phyloP scores from a whole-genome alignment of 2,329 filamentous ascomycete genomes.

The Harringtonia lauricola region DNA sequence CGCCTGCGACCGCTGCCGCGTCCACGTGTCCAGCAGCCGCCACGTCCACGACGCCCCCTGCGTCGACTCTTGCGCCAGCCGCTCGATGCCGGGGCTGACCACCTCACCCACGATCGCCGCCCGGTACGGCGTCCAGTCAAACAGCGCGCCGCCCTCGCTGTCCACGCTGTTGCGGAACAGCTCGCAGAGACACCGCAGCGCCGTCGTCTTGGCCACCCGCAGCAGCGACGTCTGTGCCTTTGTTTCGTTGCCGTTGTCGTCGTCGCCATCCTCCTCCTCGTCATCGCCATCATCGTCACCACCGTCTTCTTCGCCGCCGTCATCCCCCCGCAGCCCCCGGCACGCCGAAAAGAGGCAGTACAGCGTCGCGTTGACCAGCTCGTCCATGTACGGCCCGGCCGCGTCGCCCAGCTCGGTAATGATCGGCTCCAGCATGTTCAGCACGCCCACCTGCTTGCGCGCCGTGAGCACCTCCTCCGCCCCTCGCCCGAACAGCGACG shows the following conservation, averaged over 20 bases:
- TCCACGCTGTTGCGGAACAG: constrained; percentile 61
- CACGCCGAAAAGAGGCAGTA: constrained; percentile 70
- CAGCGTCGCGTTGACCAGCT: constrained; percentile 64
- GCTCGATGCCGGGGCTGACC: constrained; percentile 64
- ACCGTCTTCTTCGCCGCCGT: constrained; percentile 18
- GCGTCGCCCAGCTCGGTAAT: constrained; percentile 73
- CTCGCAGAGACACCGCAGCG: constrained; percentile 72
- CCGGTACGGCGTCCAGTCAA: constrained; percentile 64
- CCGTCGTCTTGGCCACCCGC: constrained; percentile 55
- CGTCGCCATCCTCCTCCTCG: constrained; percentile 24
- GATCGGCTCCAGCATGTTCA: constrained; percentile 84
- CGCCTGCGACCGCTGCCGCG: constrained; percentile 53
- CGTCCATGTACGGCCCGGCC: constrained; percentile 54
- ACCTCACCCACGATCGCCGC: constrained; percentile 62
- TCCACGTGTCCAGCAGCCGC: constrained; percentile 73
- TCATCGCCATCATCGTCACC: constrained; percentile 13
- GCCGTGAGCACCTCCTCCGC: constrained; percentile 37
- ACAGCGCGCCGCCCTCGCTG: constrained; percentile 16
- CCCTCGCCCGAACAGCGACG: constrained; percentile 33
- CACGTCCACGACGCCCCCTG: constrained; percentile 80
- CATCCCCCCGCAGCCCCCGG: constrained; percentile 33
- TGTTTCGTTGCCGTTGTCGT: background rate
- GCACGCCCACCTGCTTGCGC: constrained; percentile 78
- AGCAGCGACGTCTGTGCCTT: constrained; percentile 40
- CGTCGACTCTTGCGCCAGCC: constrained; percentile 73